Evolutionary conservation across 2,329 filamentous ascomycete species (phyloP).

Genomic region (Huntiella moniliformis): DNA sequence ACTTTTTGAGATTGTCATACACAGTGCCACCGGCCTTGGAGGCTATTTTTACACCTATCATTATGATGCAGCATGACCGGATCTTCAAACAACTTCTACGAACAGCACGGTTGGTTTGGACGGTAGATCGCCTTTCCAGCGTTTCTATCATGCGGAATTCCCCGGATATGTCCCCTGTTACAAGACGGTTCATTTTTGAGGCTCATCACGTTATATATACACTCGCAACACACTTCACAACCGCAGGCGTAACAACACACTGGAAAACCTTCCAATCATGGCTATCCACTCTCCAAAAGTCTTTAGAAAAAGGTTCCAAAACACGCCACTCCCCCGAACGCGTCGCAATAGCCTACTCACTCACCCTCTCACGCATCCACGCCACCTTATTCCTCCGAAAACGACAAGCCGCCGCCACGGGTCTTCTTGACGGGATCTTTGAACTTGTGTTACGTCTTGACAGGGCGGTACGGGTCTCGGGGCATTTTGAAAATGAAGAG

Average conservation of each 20-base stretch:
- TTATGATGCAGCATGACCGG: conserved; percentile 64
- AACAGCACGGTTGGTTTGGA: conserved; percentile 59
- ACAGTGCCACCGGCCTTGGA: conserved; percentile 53
- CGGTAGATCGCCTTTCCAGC: conserved; percentile 46
- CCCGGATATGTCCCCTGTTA: neutral
- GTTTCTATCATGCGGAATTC: conserved; percentile 27
- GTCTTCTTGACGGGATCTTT: conserved; percentile 61
- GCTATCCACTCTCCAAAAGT: conserved; percentile 42
- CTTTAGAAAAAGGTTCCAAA: conserved; percentile 23
- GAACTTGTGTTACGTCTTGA: conserved; percentile 52
- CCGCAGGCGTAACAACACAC: conserved; percentile 51
- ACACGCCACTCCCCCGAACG: conserved; percentile 41
- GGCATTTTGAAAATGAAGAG: conserved; percentile 17
- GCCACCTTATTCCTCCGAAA: conserved; percentile 54
- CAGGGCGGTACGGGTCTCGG: conserved; percentile 25
- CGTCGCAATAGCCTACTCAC: conserved; percentile 51
- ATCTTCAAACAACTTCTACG: conserved; percentile 68
- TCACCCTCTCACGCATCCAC: conserved; percentile 57
- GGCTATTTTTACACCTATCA: conserved; percentile 50
- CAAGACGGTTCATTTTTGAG: conserved; percentile 48
- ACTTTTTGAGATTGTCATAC: conserved; percentile 80
- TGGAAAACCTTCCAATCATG: conserved; percentile 55
- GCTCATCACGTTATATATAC: conserved; percentile 62
- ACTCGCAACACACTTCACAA: conserved; percentile 61
- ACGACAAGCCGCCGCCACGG: conserved; percentile 53